Evolutionary conservation across 2,329 filamentous ascomycete genomes (phyloP), one percentile per base, ranked within the genome.

Genomic region (Venturia effusa): DNA sequence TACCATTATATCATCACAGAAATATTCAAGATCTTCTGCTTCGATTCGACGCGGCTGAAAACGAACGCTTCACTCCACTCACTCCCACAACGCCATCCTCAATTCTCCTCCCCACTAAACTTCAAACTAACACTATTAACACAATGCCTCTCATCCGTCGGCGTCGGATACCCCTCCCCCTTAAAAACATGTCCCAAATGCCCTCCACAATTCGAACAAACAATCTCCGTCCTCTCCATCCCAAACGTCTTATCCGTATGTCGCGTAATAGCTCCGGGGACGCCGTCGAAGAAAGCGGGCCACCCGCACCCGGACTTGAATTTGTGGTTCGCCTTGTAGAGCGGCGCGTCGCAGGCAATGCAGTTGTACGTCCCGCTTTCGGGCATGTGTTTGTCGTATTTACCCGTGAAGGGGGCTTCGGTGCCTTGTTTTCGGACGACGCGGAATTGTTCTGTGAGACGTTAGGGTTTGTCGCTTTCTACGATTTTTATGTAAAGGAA

Each of bases 231-330:
- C 68, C 94, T 82, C 72, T 81, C 74, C 90, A 96, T 96, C 59
- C 93, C 93, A 61, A 92, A 83, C 0, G 86, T 80, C 59, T 77
- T 79, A 75, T 99, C 94, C 67, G 86, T 85, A 71, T 93, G 88
- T 67, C 93, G 82, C 41, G 85, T 90, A 15, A 99, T 91, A 0
- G 93, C 93, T 2, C 92, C 92, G 0, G 94, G 93, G 61, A 99
- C 85, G 68, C 88, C 93, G 76, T 99, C 94, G 74, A 93, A 99
- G 78, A 97, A 99, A 15, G 94, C 94, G 0, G 94, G 94, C 94
- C 94, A 99, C 66, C 94, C 94, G 76, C 94, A 99, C 51, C 92
- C 91, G 22, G 90, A 95, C 76, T 90, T 90, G 83, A 99, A 99
- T 76, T 99, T 99, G 78, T 96, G 92, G 67, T 83, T 83, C 34